Base-by-base conservation (phyloP, 2,329 filamentous ascomycete species). In the Apiospora pterosperma region DNA sequence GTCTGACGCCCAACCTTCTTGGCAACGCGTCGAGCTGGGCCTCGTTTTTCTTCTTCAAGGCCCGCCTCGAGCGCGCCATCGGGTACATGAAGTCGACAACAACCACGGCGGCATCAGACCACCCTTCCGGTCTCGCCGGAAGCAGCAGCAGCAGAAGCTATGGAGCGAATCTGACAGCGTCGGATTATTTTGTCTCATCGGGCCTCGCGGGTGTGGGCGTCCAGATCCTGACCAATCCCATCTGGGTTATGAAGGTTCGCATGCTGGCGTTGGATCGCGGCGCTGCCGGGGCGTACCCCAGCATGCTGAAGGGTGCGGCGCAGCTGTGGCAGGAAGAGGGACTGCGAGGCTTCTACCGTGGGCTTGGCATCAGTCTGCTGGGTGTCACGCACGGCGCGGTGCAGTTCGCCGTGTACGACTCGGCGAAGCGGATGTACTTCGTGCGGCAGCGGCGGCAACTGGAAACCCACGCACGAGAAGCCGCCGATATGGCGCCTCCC, bases 241-340 rank as follows among this genome's bases (percentile, higher is more conserved):
- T 99, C 71, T 99, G 96, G 96, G 96, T 99, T 3, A 88, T 99
- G 76, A 98, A 98, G 82, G 98, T 95, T 10, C 91, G 96, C 68
- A 98, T 99, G 93, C 83, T 98, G 28, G 93, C 93, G 36, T 94
- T 92, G 4, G 92, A 96, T 69, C 86, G 87, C 61, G 83, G 86
- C 63, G 84, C 88, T 6, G 86, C 84, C 2, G 93, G 93, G 16
- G 96, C 95, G 1, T 99, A 99, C 78, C 84, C 87, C 19, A 90
- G 87, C 69, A 92, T 97, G 82, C 80, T 84, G 69, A 84, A 89
- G 60, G 96, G 96, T 34, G 85, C 89, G 2, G 77, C 76, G 41
- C 84, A 88, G 55, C 87, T 99, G 23, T 85, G 89, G 72, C 78
- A 78, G 21, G 84, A 84, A 3, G 94, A 98, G 75, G 96, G 96